Conservation (phyloP, 2,329 filamentous ascomycete genomes). For the Colletotrichum sp. region DNA sequence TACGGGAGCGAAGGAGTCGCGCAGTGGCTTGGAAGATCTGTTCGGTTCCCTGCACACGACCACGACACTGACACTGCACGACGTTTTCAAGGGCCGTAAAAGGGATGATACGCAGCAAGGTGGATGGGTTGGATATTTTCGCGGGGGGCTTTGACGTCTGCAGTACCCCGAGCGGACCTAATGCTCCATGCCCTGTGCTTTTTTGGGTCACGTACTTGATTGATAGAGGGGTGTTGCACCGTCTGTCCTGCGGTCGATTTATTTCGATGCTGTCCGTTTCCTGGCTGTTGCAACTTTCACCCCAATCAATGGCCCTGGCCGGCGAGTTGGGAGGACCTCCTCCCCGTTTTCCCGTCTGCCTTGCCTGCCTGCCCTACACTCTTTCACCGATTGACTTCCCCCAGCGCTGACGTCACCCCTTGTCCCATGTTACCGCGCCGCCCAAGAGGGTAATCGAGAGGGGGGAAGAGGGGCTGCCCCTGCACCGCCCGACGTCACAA, state of each 20-base stretch:
- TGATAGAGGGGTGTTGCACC: background rate
- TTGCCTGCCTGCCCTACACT: background rate
- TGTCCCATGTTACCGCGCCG: background rate
- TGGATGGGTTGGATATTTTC: background rate
- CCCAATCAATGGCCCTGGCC: background rate
- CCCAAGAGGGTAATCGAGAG: background rate
- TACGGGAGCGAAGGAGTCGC: background rate
- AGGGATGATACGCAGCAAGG: background rate
- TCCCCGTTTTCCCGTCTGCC: background rate
- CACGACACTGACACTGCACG: background rate
- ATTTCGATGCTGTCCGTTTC: background rate
- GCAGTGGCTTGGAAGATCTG: background rate
- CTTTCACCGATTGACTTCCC: background rate
- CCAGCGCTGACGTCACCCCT: slow-evolving; percentile 10
- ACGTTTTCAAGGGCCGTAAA: background rate
- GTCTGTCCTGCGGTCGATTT: background rate
- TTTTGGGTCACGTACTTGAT: background rate
- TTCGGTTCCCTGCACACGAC: background rate
- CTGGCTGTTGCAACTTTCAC: background rate
- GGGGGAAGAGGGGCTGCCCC: background rate
- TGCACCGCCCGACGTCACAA: slow-evolving; percentile 10
- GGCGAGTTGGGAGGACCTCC: background rate
- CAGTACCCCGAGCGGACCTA: slow-evolving; percentile 4
- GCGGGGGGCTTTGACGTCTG: slow-evolving; percentile 2
- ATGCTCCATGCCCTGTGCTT: slow-evolving; percentile 2